Evolutionary conservation across 1,139 yeast species (phyloP), one percentile per base, ranked within the genome.

Genomic region (Scheffersomyces illinoinensis): DNA sequence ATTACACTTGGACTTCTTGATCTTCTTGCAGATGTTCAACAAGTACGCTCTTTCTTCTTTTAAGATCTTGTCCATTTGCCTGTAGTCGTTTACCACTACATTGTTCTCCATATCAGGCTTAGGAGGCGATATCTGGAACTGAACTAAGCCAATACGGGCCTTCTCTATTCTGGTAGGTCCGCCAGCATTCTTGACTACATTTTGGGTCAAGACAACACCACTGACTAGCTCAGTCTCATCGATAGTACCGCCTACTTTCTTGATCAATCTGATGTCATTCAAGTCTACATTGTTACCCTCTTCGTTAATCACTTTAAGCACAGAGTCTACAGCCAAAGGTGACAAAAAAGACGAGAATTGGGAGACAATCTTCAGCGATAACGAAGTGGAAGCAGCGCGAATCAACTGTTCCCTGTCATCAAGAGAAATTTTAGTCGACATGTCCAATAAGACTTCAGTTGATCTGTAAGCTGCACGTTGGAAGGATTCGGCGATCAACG

Each of bases 71-170:
- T 95, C 99, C 99, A 95, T 95, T 76, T 96, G 99, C 77, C 99
- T 87, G 79, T 95, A 95, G 75, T 95, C 99, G 72, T 91, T 95
- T 57, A 95, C 98, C 57, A 96, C 97, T 59, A 95, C 96, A 72
- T 93, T 95, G 73, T 95, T 95, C 77, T 95, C 99, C 90, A 96
- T 91, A 72, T 95, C 99, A 50, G 99, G 99, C 74, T 95, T 95
- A 67, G 99, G 99, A 53, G 99, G 99, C 46, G 98, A 93, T 62
- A 95, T 82, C 77, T 95, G 99, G 79, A 95, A 95, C 76, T 96
- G 99, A 64, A 95, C 85, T 68, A 95, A 84, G 14, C 96, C 99
- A 66, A 95, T 92, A 64, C 82, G 84, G 26, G 99, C 99, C 81
- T 93, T 95, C 73, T 95, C 99, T 74, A 92, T 85, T 73, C 98